These are phyloP conservation scores for Dactylonectria estremocensis DNA, from an alignment of 2,329 filamentous ascomycete species.

Conservation along the genomic window DNA sequence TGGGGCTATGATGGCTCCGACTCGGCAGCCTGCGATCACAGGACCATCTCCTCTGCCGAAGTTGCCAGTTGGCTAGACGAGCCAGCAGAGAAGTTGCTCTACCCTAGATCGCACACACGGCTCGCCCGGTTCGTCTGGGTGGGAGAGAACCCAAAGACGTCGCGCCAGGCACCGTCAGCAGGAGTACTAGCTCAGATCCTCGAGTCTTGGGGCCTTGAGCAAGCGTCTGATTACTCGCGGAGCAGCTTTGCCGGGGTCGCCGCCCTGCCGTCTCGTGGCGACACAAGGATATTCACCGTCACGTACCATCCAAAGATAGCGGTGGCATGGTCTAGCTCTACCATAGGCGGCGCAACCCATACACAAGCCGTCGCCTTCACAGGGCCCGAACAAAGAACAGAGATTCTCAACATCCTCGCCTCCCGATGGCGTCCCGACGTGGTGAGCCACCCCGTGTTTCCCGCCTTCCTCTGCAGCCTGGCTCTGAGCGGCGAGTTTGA, in stretches of 20 bases:
- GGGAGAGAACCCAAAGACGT: background rate
- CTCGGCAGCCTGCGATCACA: background rate
- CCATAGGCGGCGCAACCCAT: background rate
- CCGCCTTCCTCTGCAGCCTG: background rate
- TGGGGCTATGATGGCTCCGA: background rate
- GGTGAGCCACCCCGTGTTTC: constrained; percentile 7
- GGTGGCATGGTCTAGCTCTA: background rate
- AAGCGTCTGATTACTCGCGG: background rate
- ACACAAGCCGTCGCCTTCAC: background rate
- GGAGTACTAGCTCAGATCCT: background rate
- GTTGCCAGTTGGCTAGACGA: background rate
- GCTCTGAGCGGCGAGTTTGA: background rate
- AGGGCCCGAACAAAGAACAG: background rate
- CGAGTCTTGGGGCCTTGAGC: background rate
- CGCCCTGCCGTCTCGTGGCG: background rate
- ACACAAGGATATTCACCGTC: background rate
- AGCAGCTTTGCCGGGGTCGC: background rate
- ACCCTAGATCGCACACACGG: background rate
- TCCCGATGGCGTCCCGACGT: background rate
- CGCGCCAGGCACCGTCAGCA: background rate
- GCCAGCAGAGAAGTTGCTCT: background rate
- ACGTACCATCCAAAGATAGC: background rate
- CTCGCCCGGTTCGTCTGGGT: background rate
- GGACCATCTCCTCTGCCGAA: background rate
- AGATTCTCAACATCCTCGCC: background rate